Evolutionary conservation across 768 basidiomycete genomes (phyloP).

Genomic region (Pholiota molesta): DNA sequence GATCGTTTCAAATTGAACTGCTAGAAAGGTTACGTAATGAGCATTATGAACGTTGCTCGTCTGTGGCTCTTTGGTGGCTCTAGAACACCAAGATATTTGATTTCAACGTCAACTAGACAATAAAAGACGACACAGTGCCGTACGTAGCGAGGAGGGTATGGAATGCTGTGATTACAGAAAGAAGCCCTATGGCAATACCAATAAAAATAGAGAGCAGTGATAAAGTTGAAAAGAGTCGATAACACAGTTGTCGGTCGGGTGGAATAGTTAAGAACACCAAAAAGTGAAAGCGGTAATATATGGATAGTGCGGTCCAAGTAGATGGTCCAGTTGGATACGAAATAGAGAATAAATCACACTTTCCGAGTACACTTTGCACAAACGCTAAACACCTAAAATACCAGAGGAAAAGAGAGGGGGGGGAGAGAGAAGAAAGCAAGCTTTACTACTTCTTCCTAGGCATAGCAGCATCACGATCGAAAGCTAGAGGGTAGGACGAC

Average conservation of each 20-base stretch:
- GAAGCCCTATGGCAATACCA: not conserved
- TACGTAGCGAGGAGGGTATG: not conserved
- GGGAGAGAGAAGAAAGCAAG: not conserved
- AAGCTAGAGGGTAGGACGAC: slow-evolving; percentile 81
- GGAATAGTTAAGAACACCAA: not conserved
- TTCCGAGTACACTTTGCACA: not conserved
- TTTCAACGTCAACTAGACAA: not conserved
- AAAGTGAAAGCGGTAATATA: not conserved
- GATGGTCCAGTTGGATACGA: not conserved
- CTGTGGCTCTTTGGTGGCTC: too few relatives aligned
- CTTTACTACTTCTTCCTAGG: slow-evolving; percentile 19
- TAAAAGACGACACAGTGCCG: not conserved
- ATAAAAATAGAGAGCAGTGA: not conserved
- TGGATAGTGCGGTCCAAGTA: not conserved
- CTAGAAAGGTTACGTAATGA: not conserved
- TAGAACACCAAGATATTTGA: not conserved
- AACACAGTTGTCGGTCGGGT: not conserved
- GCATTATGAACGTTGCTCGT: not conserved
- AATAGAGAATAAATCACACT: not conserved
- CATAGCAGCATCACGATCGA: slow-evolving; percentile 54
- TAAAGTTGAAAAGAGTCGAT: not conserved
- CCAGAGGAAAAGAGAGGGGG: not conserved
- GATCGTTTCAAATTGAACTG: not conserved
- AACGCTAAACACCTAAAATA: slow-evolving; percentile 6
- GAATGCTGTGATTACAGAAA: slow-evolving; percentile 1